Conservation (phyloP, 2,329 filamentous ascomycete genomes). For the Anisogramma anomala region DNA sequence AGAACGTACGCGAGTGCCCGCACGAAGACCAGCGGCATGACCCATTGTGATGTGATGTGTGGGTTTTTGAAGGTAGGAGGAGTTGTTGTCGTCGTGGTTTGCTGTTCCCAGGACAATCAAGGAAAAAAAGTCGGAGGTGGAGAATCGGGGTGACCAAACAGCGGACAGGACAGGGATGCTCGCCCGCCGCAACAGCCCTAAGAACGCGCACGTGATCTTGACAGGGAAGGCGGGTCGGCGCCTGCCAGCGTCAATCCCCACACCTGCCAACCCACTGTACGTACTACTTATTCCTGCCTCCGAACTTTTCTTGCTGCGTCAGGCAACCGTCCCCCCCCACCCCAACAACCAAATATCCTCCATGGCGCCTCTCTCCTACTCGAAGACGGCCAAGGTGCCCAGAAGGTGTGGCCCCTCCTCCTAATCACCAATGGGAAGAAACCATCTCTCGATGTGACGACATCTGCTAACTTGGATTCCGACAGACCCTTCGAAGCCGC, state of each 20-base stretch:
- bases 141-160: too few relatives aligned
- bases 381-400: conserved; percentile 99
- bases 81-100: conserved; percentile 30
- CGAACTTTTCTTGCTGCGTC: too few relatives aligned
- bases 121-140: conserved; percentile 11
- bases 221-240: too few relatives aligned
- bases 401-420: conserved; percentile 17
- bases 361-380: conserved; percentile 61
- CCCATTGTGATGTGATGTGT: conserved; percentile 52
- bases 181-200: too few relatives aligned
- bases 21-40: conserved; percentile 78
- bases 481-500: conserved; percentile 93
- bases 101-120: conserved; percentile 12
- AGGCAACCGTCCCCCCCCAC: not conserved
- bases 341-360: conserved; percentile 18
- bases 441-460: too few relatives aligned
- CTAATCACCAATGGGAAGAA: too few relatives aligned
- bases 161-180: too few relatives aligned
- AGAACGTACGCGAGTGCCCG: conserved; percentile 67
- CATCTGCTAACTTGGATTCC: conserved; percentile 29
- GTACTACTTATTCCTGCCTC: too few relatives aligned
- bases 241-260: too few relatives aligned
- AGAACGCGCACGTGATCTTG: too few relatives aligned
- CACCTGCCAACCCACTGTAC: too few relatives aligned
- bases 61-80: conserved; percentile 33